These are phyloP conservation scores for Cymbopogon flexuosus DNA, from an alignment of 202 grass and related monocot genomes.

Conservation along the genomic window DNA sequence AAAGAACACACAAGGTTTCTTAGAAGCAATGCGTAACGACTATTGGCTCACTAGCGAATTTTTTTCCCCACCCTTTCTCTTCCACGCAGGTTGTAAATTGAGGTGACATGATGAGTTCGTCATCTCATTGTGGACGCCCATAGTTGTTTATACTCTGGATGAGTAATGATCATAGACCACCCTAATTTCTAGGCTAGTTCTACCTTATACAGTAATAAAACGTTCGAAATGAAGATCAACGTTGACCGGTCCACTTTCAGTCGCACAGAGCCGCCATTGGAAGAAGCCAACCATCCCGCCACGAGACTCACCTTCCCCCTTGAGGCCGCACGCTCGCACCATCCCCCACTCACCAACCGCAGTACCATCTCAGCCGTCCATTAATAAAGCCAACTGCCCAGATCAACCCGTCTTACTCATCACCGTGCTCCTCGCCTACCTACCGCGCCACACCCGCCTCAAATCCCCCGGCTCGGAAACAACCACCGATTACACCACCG, in stretches of 20 bases:
- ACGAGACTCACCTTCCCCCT: too few relatives aligned
- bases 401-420: neutral
- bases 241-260: neutral
- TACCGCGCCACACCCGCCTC: constrained; percentile 39
- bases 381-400: neutral
- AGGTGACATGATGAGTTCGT: too few relatives aligned
- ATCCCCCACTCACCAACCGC: constrained; percentile 14
- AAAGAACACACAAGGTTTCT: too few relatives aligned
- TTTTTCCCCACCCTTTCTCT: too few relatives aligned
- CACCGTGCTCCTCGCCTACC: constrained; percentile 21
- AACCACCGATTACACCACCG: neutral
- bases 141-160: too few relatives aligned
- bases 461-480: constrained; percentile 23
- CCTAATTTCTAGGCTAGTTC: neutral
- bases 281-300: neutral
- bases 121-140: too few relatives aligned
- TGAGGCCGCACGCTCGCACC: neutral
- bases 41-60: too few relatives aligned
- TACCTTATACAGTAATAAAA: neutral
- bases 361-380: neutral
- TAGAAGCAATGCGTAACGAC: too few relatives aligned
- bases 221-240: neutral
- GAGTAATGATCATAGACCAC: neutral
- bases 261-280: neutral
- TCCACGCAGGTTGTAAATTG: too few relatives aligned